These are phyloP conservation scores for Brassica juncea DNA, from an alignment of 345 rosid genomes.

Conservation along the genomic window DNA sequence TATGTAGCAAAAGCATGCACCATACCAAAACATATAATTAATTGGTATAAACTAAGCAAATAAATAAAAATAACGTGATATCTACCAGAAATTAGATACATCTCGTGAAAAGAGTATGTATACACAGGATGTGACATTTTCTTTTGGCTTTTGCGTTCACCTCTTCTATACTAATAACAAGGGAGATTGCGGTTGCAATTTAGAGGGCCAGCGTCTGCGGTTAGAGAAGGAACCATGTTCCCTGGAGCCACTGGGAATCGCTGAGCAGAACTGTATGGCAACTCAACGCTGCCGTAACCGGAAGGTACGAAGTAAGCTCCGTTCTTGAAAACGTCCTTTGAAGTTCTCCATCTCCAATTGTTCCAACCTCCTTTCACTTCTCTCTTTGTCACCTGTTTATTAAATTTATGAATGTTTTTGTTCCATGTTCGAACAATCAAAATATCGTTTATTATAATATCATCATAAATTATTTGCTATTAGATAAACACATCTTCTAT, in stretches of 20 bases:
- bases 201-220: slow-evolving; percentile 73
- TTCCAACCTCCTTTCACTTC: slow-evolving; percentile 56
- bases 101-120: slow-evolving; percentile 12
- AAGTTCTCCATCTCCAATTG: slow-evolving; percentile 84
- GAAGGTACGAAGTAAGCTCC: slow-evolving; percentile 93
- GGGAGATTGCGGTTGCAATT: slow-evolving; percentile 42
- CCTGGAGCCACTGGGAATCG: slow-evolving; percentile 61
- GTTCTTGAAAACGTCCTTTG: slow-evolving; percentile 66
- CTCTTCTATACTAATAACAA: slow-evolving; percentile 41
- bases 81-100: slow-evolving; percentile 13
- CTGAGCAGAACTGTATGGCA: slow-evolving; percentile 56
- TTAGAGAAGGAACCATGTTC: slow-evolving; percentile 60
- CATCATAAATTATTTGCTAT: too few species aligned
- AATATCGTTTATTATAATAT: too few species aligned
- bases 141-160: neutral
- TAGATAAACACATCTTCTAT: too few species aligned
- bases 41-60: neutral
- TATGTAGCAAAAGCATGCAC: neutral
- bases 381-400: slow-evolving; percentile 81
- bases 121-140: neutral
- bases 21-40: neutral
- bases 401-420: neutral
- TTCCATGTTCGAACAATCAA: too few species aligned
- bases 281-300: slow-evolving; percentile 66
- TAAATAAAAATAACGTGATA: neutral